These are phyloP conservation scores for Helicostylum pulchrum DNA, from an alignment of 192 early-diverging fungal genomes.

Conservation along the genomic window DNA sequence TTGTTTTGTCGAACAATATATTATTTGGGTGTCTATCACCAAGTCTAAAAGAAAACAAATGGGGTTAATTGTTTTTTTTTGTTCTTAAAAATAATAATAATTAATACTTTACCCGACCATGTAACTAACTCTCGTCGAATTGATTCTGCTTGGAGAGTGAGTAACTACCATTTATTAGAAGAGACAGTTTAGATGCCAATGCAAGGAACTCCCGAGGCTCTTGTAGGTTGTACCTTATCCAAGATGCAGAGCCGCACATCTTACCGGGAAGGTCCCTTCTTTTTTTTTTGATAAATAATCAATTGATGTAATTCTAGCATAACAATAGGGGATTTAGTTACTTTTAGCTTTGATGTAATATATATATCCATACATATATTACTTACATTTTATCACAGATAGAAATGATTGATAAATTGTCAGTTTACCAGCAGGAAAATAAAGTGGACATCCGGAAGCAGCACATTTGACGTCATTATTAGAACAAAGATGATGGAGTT, in stretches of 20 bases:
- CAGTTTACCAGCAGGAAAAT: no score
- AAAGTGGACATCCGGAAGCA: no score
- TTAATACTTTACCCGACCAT: constrained; percentile 71
- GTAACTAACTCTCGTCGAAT: constrained; percentile 57
- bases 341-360: no score
- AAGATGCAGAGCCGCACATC: constrained; percentile 43
- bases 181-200: constrained; percentile 34
- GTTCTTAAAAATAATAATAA: not conserved
- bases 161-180: constrained; percentile 57
- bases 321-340: no score
- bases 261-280: no score
- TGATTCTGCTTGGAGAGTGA: constrained; percentile 66
- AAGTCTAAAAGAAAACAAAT: constrained; percentile 42
- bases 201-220: constrained; percentile 51
- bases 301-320: no score
- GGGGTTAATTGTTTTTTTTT: not conserved
- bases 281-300: no score
- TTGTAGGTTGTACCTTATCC: constrained; percentile 51
- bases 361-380: no score
- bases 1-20: constrained; percentile 81
- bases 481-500: no score
- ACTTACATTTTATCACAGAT: no score
- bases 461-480: no score
- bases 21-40: constrained; percentile 98
- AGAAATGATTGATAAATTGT: no score